Conservation (phyloP, 2,329 filamentous ascomycete species). For the Phialocephala subalpina region DNA sequence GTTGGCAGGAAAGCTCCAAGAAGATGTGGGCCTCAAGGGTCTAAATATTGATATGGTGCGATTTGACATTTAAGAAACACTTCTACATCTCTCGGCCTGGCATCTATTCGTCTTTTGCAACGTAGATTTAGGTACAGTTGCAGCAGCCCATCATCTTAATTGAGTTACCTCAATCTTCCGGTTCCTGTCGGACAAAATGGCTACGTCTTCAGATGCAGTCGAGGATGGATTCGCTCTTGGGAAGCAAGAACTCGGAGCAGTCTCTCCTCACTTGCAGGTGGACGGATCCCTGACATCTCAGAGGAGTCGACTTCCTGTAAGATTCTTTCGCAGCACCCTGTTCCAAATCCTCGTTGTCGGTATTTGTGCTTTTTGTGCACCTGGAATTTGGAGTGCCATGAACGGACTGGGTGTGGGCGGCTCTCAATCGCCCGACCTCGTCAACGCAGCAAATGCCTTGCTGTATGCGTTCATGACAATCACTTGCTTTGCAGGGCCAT, state of each 20-base stretch:
- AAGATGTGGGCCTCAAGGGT: too few relatives aligned
- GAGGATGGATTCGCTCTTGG: not conserved
- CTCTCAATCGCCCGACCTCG: not conserved
- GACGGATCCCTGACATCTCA: not conserved
- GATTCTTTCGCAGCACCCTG: not conserved
- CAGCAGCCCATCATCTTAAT: too few relatives aligned
- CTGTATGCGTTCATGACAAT: not conserved
- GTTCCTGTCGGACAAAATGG: not conserved
- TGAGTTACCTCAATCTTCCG: too few relatives aligned
- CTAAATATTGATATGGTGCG: too few relatives aligned
- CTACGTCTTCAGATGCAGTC: not conserved
- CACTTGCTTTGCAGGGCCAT: not conserved
- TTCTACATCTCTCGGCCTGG: too few relatives aligned
- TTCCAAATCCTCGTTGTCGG: not conserved
- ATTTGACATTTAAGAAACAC: too few relatives aligned
- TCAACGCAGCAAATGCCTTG: not conserved
- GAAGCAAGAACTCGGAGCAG: not conserved
- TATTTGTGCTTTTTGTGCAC: not conserved
- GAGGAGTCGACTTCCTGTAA: not conserved
- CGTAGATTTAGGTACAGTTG: too few relatives aligned
- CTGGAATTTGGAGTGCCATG: not conserved
- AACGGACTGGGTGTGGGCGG: not conserved
- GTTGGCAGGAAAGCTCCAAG: too few relatives aligned
- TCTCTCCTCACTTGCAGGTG: not conserved
- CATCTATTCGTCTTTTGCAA: too few relatives aligned